A percentile compares a stretch with the other conserved stretches of the same genome.
Evolutionary conservation across 805 yeast species (phyloP).

Genomic region (Scheffersomyces lignosus): DNA sequence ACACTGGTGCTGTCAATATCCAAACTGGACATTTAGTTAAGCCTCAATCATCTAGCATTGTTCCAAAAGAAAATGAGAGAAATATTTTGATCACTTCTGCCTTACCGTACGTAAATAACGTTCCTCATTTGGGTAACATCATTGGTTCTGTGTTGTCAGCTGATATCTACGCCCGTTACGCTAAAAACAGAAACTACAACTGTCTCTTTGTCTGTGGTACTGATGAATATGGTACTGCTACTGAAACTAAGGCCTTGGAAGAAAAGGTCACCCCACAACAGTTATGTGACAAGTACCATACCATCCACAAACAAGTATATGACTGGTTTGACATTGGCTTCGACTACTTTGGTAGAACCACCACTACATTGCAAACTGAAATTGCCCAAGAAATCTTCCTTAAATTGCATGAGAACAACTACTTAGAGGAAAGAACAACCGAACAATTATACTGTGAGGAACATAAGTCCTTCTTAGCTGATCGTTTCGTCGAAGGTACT

Average conservation of each 20-base stretch:
- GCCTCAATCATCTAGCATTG: conserved; percentile 25
- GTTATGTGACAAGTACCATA: conserved; percentile 87
- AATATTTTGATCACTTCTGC: conserved; percentile 94
- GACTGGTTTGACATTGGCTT: conserved; percentile 96
- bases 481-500: conserved; percentile 94
- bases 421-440: conserved; percentile 81
- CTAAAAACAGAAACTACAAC: conserved; percentile 85
- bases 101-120: conserved; percentile 95
- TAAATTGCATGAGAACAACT: conserved; percentile 73
- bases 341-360: conserved; percentile 95
- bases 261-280: conserved; percentile 87
- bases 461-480: conserved; percentile 92
- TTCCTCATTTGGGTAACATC: conserved; percentile 97
- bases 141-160: conserved; percentile 94
- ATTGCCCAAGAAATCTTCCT: conserved; percentile 92
- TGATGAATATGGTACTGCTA: conserved; percentile 99
- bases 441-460: conserved; percentile 89
- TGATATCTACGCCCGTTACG: conserved; percentile 88
- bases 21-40: conserved; percentile 32
- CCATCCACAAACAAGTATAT: conserved; percentile 84
- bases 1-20: conserved; percentile 41
- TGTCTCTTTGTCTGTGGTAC: conserved; percentile 92
- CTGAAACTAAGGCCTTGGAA: conserved; percentile 96
- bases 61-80: conserved; percentile 69
- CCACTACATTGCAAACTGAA: conserved; percentile 87